These are phyloP conservation scores for Solanum bulbocastanum DNA, from an alignment of 257 asterid genomes.

Conservation along the genomic window DNA sequence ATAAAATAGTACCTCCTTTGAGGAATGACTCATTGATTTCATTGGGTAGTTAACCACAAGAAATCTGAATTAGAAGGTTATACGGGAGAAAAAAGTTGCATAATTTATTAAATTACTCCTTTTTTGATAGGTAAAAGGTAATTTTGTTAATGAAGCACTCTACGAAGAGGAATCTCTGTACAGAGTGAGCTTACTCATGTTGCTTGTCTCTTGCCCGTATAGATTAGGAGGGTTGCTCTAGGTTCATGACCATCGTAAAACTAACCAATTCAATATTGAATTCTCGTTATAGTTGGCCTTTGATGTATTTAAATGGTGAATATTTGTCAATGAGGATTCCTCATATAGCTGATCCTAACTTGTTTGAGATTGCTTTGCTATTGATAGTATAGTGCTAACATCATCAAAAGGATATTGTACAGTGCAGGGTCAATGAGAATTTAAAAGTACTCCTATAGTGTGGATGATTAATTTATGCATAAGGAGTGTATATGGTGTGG, in stretches of 20 bases:
- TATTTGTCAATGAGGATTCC: neutral
- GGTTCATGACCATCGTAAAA: neutral
- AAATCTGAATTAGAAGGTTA: neutral
- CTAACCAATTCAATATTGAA: neutral
- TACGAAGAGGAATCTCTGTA: neutral
- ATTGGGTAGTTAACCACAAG: neutral
- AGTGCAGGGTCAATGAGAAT: neutral
- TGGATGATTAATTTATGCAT: neutral
- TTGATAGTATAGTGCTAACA: neutral
- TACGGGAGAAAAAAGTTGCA: neutral
- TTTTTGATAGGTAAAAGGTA: neutral
- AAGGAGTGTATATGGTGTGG: neutral
- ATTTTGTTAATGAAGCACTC: neutral
- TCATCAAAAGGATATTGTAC: neutral
- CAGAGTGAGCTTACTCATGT: neutral
- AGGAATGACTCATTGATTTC: neutral
- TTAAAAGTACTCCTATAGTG: neutral
- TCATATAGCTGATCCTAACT: neutral
- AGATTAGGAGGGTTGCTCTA: neutral
- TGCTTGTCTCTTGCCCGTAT: neutral
- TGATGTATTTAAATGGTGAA: neutral
- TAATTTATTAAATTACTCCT: too few species aligned
- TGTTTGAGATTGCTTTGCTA: neutral
- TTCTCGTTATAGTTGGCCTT: neutral
- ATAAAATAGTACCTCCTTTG: neutral